These are phyloP conservation scores for Exophiala dermatitidis DNA, from an alignment of 2,329 filamentous ascomycete genomes.

Conservation along the genomic window DNA sequence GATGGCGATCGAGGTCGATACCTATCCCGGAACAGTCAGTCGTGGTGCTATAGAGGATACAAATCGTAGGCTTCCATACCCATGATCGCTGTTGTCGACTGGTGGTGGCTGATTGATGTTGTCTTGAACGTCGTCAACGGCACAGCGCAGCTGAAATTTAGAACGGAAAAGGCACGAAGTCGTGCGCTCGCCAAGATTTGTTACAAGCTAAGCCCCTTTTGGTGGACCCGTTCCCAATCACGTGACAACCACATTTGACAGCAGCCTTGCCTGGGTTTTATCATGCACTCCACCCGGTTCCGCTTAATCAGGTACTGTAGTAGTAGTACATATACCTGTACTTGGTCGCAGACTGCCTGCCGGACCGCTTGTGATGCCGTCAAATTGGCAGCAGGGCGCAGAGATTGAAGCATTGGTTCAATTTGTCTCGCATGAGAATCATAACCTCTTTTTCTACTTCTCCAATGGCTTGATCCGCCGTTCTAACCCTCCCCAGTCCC, in stretches of 20 bases:
- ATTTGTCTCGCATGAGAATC: too few relatives aligned
- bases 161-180: constrained; percentile 12
- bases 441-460: background rate
- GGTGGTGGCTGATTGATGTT: constrained; percentile 15
- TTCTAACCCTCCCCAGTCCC: constrained; percentile 1
- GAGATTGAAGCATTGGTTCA: too few relatives aligned
- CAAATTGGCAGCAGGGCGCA: too few relatives aligned
- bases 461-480: background rate
- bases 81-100: constrained; percentile 24
- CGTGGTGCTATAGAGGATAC: background rate
- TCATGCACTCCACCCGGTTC: constrained; percentile 1
- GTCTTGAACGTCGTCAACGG: constrained; percentile 18
- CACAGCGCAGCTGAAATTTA: background rate
- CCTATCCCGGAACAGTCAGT: constrained; percentile 31
- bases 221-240: background rate
- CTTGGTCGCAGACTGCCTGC: too few relatives aligned
- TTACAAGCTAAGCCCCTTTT: constrained; percentile 2
- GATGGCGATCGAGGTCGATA: constrained; percentile 55
- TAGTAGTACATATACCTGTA: too few relatives aligned
- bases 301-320: constrained; percentile 4
- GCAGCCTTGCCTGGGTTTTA: background rate
- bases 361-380: too few relatives aligned
- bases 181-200: constrained; percentile 21
- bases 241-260: background rate
- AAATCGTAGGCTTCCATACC: constrained; percentile 13